Percentiles rank a stretch among this genome's conserved stretches.
Evolutionary conservation across 2,329 filamentous ascomycete genomes (phyloP).

Genomic region (Aspergillus felis): DNA sequence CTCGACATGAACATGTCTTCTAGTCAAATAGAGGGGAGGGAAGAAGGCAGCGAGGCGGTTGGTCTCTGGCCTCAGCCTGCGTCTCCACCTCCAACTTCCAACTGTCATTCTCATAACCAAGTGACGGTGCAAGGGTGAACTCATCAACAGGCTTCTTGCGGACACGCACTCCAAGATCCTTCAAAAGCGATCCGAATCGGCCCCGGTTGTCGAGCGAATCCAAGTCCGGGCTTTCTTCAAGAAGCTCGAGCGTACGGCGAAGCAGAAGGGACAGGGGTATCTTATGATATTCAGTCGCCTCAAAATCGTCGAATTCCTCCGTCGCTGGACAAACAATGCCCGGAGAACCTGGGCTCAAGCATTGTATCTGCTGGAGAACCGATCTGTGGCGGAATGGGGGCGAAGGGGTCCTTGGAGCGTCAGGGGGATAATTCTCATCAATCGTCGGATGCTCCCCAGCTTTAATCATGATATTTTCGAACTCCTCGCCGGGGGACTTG

Average conservation of each 20-base stretch:
- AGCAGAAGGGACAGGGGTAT: conserved; percentile 13
- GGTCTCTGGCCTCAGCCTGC: background rate
- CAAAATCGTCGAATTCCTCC: conserved; percentile 4
- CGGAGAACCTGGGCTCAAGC: conserved; percentile 6
- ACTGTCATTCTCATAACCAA: conserved; percentile 3
- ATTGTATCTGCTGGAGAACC: background rate
- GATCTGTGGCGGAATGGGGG: background rate
- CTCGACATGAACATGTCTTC: background rate
- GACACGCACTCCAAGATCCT: conserved; percentile 8
- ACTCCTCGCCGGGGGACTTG: background rate
- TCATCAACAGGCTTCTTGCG: background rate
- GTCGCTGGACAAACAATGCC: conserved; percentile 4
- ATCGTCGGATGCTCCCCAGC: background rate
- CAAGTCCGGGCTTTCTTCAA: conserved; percentile 13
- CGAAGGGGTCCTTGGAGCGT: conserved; percentile 1
- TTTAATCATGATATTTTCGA: conserved; percentile 10
- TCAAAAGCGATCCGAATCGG: conserved; percentile 13
- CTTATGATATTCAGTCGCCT: conserved; percentile 6
- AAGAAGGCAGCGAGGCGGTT: conserved; percentile 4
- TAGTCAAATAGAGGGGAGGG: conserved; percentile 10
- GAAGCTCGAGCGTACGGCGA: conserved; percentile 9
- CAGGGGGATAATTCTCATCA: background rate
- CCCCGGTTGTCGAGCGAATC: conserved; percentile 16
- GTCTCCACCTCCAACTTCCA: conserved; percentile 5
- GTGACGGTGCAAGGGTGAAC: background rate